Evolutionary conservation across 1,284 basidiomycete species (phyloP), one percentile per base, ranked within the genome.

Genomic region (Rhodofomes roseus): DNA sequence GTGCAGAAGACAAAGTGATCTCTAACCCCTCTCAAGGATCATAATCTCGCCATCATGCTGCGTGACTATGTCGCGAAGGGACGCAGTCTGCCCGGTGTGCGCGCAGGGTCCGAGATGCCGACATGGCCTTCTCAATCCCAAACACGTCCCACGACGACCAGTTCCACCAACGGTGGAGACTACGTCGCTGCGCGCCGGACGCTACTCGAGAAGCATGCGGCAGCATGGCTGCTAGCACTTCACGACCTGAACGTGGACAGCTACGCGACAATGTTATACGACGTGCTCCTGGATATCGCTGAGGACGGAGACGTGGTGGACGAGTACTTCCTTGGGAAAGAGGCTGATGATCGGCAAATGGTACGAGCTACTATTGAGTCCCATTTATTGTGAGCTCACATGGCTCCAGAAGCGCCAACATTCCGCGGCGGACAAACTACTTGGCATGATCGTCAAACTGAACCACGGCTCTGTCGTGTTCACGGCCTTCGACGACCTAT

Each of bases 141-240:
- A 58, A 68, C 66, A 34, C 79, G 80, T 52, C 73, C 72, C 53
- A 72, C 65, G 39, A 75, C 73, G 25, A 72, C 74, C 3, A 76
- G 68, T 68, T 81, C 82, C 37, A 76, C 76, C 23, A 84, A 84
- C 70, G 89, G 81, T 1, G 82, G 81, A 36, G 85, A 85, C 65
- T 93, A 89, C 67, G 76, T 89, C 51, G 78, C 81, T 12, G 78
- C 79, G 29, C 74, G 86, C 55, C 77, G 81, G 41, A 71, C 74
- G 6, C 70, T 89, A 36, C 69, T 84, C 22, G 66, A 67, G 16
- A 78, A 74, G 59, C 89, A 90, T 64, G 85, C 78, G 16, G 71
- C 75, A 14, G 79, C 79, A 18, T 92, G 90, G 90, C 73, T 91
- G 40, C 71, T 79, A 36, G 84, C 84, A 18, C 70, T 91, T 39